Percentiles rank a stretch among this genome's conserved stretches.
phyloP scores from a whole-genome alignment of 2,329 filamentous ascomycete genomes.

The Diaporthe sp. region DNA sequence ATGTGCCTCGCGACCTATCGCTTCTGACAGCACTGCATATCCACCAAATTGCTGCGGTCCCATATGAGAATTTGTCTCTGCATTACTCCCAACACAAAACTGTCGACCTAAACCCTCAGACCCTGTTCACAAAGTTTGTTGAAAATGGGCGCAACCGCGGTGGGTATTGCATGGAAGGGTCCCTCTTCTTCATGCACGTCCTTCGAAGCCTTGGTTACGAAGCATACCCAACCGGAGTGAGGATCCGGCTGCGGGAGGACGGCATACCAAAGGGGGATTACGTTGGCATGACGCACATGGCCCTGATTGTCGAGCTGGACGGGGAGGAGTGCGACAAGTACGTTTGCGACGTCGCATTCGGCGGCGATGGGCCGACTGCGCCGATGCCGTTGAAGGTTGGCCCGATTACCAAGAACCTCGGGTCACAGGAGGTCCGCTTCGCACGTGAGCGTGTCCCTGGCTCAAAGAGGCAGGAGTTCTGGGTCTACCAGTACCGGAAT shows the following conservation, averaged over 20 bases:
- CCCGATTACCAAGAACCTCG: slow-evolving; percentile 62
- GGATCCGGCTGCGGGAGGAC: slow-evolving; percentile 58
- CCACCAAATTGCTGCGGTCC: slow-evolving; percentile 64
- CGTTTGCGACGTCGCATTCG: slow-evolving; percentile 75
- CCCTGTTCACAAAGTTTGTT: slow-evolving; percentile 65
- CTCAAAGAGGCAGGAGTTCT: slow-evolving; percentile 61
- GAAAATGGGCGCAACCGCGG: slow-evolving; percentile 58
- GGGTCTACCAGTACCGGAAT: slow-evolving; percentile 75
- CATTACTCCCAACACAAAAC: slow-evolving; percentile 61
- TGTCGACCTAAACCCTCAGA: slow-evolving; percentile 60
- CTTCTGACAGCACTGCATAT: slow-evolving; percentile 57
- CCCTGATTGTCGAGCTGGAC: slow-evolving; percentile 70
- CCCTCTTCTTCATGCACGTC: slow-evolving; percentile 61
- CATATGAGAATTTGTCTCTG: slow-evolving; percentile 70
- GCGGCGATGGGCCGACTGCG: slow-evolving; percentile 70
- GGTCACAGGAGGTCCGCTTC: slow-evolving; percentile 69
- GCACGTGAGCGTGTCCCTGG: slow-evolving; percentile 63
- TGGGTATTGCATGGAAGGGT: slow-evolving; percentile 74
- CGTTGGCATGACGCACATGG: slow-evolving; percentile 64
- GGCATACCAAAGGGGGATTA: slow-evolving; percentile 58
- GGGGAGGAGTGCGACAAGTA: slow-evolving; percentile 59
- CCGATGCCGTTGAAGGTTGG: slow-evolving; percentile 67
- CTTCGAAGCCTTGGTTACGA: slow-evolving; percentile 47
- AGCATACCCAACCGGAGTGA: slow-evolving; percentile 62
- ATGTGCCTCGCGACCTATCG: slow-evolving; percentile 48